phyloP scores from a whole-genome alignment of 2,329 filamentous ascomycete genomes.

The Fusarium anthophilum region DNA sequence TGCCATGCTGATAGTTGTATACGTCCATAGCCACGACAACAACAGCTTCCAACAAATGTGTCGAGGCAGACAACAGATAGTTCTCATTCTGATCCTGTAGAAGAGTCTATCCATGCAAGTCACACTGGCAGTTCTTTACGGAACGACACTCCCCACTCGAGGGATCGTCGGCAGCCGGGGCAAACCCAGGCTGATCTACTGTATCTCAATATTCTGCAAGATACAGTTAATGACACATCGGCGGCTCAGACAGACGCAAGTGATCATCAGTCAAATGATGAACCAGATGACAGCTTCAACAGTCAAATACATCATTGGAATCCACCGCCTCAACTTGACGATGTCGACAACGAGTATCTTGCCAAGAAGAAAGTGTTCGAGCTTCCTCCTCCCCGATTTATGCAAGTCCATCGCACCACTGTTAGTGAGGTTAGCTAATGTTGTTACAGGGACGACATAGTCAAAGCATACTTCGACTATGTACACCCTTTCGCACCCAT shows the following conservation, averaged over 20 bases:
- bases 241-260: background rate
- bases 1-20: background rate
- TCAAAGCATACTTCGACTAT: constrained; percentile 26
- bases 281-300: background rate
- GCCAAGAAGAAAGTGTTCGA: constrained; percentile 29
- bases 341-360: constrained; percentile 27
- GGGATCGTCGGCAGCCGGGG: background rate
- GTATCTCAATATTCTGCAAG: constrained; percentile 30
- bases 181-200: constrained; percentile 6
- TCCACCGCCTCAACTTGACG: background rate
- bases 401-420: background rate
- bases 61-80: background rate
- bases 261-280: background rate
- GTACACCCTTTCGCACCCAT: constrained; percentile 24
- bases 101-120: background rate
- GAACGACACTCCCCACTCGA: background rate
- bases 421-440: rapidly evolving
- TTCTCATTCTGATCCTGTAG: background rate
- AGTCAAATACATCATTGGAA: constrained; percentile 14
- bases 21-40: background rate
- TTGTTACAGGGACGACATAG: background rate
- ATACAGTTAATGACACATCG: background rate
- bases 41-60: background rate
- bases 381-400: background rate
- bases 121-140: background rate